Percentiles rank a stretch among this genome's conserved stretches.
Evolutionary conservation across 805 yeast genomes (phyloP).

Genomic region (Wickerhamomyces hampshirensis): DNA sequence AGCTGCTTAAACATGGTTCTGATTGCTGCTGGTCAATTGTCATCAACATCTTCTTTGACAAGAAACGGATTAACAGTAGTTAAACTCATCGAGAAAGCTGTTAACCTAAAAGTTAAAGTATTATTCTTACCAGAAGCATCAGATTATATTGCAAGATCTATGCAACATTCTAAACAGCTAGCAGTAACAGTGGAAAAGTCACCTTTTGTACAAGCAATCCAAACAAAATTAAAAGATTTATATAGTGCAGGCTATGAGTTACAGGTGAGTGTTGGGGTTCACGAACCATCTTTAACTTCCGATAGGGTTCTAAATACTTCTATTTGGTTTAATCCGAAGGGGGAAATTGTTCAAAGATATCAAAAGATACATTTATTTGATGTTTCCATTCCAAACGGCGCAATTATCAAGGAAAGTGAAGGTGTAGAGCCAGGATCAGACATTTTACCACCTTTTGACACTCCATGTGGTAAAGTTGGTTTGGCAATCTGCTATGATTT

Average conservation of each 20-base stretch:
- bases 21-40: slow-evolving; percentile 83
- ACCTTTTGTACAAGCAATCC: slow-evolving; percentile 38
- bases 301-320: slow-evolving; percentile 64
- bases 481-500: slow-evolving; percentile 81
- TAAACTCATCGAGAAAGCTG: slow-evolving; percentile 59
- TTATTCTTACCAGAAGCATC: slow-evolving; percentile 92
- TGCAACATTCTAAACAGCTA: slow-evolving; percentile 53
- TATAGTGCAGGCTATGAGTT: slow-evolving; percentile 32
- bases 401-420: slow-evolving; percentile 67
- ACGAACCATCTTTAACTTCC: slow-evolving; percentile 56
- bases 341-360: slow-evolving; percentile 63
- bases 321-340: slow-evolving; percentile 62
- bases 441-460: slow-evolving; percentile 48
- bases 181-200: slow-evolving; percentile 42
- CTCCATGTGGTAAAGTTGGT: slow-evolving; percentile 64
- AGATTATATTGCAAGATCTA: slow-evolving; percentile 65
- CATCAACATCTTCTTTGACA: slow-evolving; percentile 60
- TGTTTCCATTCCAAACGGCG: slow-evolving; percentile 62
- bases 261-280: slow-evolving; percentile 82
- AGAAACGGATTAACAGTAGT: slow-evolving; percentile 59
- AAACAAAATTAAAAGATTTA: slow-evolving; percentile 40
- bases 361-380: slow-evolving; percentile 89
- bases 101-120: slow-evolving; percentile 53
- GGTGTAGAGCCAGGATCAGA: slow-evolving; percentile 76
- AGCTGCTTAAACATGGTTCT: slow-evolving; percentile 50